Evolutionary conservation across 176 grass and related monocot species (phyloP), one percentile per base, ranked within the genome.

Genomic region (Oryza punctata): DNA sequence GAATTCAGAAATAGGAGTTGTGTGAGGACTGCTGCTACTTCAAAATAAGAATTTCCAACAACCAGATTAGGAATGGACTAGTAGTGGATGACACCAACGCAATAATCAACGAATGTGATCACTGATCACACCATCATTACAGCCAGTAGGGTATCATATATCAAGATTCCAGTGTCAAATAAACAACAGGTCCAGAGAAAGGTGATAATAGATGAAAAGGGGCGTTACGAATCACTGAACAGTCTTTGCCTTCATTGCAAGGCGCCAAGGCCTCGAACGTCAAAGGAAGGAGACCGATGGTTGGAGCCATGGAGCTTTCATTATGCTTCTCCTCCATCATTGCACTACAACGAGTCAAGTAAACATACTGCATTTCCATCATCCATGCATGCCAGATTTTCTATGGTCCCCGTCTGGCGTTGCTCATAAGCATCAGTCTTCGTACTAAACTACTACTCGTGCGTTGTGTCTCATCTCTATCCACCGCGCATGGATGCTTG

Each of bases 301-400:
- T 84, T 87, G 89, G 85, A 70, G 85, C 19, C 50, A 33, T 40
- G 70, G 77, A 76, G 50, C 84, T 87, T 43, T 84, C 89, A 37
- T 1, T 19, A 14, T 16, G 44, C 84, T 12, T 26, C 67, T 47
- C 74, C 61, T 87, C 69, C 79, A 69, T 87, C 75, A 76, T 32
- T 19, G 18, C 74, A 32, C 5, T 21, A 23, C 67, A 12, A 71
- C 66, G 82, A 85, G 40, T 1, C 15, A 40, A 13, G 12, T 19
- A 21, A 16, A 19, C 13, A 57, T 0, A 65, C 9, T 27, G 41
- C 28, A 14, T 5, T 70, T 76, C 65, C 70, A 41, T 10, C 40
- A 41, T 41, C 10, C 40, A 76, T 76, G 50, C 45, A 37, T 47
- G 84, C 67, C 79, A 90, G 73, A 60, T 54, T 47, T 38, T 45